Evolutionary conservation across 2,329 filamentous ascomycete genomes (phyloP).

Genomic region (Macroventuria anomochaeta): DNA sequence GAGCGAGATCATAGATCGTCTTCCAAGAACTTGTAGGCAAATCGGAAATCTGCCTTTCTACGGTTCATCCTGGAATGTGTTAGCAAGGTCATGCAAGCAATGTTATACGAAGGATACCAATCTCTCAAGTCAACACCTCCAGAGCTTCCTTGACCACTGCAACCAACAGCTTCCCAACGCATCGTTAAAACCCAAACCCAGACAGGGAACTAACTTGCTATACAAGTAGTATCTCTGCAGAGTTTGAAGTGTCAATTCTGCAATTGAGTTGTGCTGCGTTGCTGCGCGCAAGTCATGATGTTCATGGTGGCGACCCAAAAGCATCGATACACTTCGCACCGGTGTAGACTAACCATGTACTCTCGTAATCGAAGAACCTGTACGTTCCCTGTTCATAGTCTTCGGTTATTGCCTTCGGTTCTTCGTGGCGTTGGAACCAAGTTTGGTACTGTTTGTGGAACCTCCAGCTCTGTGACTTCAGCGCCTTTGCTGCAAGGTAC

Average conservation of each 20-base stretch:
- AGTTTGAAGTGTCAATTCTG: not conserved
- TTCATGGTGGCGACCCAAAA: not conserved
- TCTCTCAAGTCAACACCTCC: not conserved
- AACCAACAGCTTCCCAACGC: not conserved
- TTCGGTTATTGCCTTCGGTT: constrained; percentile 97
- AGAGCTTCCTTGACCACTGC: not conserved
- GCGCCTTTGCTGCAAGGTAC: constrained; percentile 91
- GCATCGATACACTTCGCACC: not conserved
- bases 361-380: constrained; percentile 99
- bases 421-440: constrained; percentile 98
- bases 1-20: constrained; percentile 72
- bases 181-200: not conserved
- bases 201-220: not conserved
- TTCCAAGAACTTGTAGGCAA: constrained; percentile 96
- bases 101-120: not conserved
- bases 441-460: constrained; percentile 99
- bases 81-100: constrained; percentile 20
- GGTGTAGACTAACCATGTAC: constrained; percentile 76
- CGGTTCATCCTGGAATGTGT: constrained; percentile 87
- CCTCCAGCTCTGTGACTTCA: constrained; percentile 98
- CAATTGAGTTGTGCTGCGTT: not conserved
- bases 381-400: constrained; percentile 99
- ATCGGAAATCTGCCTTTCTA: constrained; percentile 96
- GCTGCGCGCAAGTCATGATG: not conserved
- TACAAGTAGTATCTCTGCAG: not conserved